Evolutionary conservation across 164 flowering plant genomes (phyloP), one percentile per base, ranked within the genome.

Genomic region (Chloranthus sessilifolius): DNA sequence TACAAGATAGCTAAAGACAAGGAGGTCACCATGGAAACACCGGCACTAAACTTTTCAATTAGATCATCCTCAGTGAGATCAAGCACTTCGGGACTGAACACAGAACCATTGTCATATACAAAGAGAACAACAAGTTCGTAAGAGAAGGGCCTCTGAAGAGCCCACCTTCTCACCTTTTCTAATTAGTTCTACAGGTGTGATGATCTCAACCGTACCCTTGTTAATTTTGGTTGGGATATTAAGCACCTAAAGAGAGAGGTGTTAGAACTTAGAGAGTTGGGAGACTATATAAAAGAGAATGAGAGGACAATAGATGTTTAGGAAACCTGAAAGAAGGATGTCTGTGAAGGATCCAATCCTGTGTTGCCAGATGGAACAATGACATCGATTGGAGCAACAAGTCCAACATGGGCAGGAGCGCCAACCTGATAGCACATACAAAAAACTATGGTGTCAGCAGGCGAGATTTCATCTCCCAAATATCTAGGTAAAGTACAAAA

Each of bases 331-430:
- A 72, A 72, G 63, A 68, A 72, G 25, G 76, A 72, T 9, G 77
- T 73, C 55, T 73, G 78, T 1, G 78, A 74, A 15, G 78, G 74
- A 33, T 74, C 72, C 50, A 74, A 58, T 12, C 74, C 74, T 0
- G 78, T 74, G 72, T 74, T 74, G 3, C 78, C 78, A 15, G 74
- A 74, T 7, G 72, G 74, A 12, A 70, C 68, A 28, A 74, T 34
- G 7, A 74, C 78, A 61, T 74, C 77, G 46, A 60, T 55, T 11
- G 74, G 78, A 29, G 78, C 78, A 49, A 74, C 66, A 34, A 74
- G 70, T 0, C 78, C 78, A 24, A 70, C 78, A 63, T 74, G 74
- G 40, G 78, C 74, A 43, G 78, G 78, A 30, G 78, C 78, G 42
- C 78, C 74, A 49, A 70, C 78, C 77, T 73, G 49, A 30, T 44